Conservation (phyloP, 352 stramenopile genomes). For the Pythium rhizo-oryzae region DNA sequence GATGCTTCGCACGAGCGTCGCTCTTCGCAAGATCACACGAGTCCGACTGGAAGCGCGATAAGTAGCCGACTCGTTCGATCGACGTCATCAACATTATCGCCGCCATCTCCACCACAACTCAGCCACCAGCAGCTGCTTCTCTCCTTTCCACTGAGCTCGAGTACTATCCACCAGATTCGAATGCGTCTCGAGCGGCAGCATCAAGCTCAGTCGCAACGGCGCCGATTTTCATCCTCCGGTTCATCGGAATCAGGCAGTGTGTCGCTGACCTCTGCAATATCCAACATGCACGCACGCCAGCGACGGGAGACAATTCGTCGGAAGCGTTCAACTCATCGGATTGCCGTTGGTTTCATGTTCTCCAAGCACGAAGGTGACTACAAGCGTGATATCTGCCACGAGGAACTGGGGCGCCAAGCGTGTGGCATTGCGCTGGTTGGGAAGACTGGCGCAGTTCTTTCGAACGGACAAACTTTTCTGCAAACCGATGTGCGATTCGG, state of each 20-base stretch:
- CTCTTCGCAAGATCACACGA: background rate
- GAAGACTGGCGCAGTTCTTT: slow-evolving; percentile 52
- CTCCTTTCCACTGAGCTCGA: slow-evolving; percentile 49
- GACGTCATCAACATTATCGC: slow-evolving; percentile 1
- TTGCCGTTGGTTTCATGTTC: slow-evolving; percentile 54
- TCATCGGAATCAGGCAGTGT: background rate
- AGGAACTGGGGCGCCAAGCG: slow-evolving; percentile 42
- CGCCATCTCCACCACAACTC: slow-evolving; percentile 1
- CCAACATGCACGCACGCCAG: slow-evolving; percentile 21
- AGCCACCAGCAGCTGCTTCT: slow-evolving; percentile 33
- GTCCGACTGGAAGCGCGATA: background rate
- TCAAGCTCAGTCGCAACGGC: slow-evolving; percentile 7
- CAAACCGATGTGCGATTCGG: slow-evolving; percentile 53
- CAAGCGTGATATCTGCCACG: slow-evolving; percentile 27
- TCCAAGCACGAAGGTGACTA: slow-evolving; percentile 27
- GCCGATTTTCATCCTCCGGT: slow-evolving; percentile 3
- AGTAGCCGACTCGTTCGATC: slow-evolving; percentile 4
- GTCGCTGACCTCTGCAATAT: slow-evolving; percentile 12
- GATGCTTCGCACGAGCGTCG: background rate
- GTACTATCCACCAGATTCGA: slow-evolving; percentile 45
- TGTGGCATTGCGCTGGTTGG: slow-evolving; percentile 59
- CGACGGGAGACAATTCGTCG: slow-evolving; percentile 12
- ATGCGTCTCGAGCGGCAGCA: slow-evolving; percentile 43
- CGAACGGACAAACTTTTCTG: slow-evolving; percentile 49
- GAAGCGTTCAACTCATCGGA: slow-evolving; percentile 42